Conservation (phyloP, 805 yeast genomes). For the Kodamaea hsintzibuensis region DNA sequence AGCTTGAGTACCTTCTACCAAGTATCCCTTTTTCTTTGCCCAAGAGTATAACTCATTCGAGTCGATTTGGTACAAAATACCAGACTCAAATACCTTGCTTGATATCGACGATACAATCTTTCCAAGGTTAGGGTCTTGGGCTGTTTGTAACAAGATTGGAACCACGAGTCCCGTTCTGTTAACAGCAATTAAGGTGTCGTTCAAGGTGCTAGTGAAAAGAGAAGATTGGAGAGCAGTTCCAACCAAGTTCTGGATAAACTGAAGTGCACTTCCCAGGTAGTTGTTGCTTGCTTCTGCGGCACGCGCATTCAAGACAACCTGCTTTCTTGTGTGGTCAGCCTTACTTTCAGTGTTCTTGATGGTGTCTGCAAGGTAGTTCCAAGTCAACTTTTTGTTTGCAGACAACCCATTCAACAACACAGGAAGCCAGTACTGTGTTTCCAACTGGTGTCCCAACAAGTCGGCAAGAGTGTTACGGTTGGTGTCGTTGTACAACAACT, state of each 20-base stretch:
- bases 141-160: constrained; percentile 26
- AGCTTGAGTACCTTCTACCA: constrained; percentile 26
- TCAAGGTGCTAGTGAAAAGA: constrained; percentile 16
- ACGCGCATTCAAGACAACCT: constrained; percentile 11
- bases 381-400: constrained; percentile 28
- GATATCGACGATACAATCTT: constrained; percentile 23
- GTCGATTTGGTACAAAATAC: constrained; percentile 34
- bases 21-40: constrained; percentile 22
- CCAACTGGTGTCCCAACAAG: constrained; percentile 27
- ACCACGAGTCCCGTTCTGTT: constrained; percentile 31
- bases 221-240: constrained; percentile 9
- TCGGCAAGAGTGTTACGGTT: constrained; percentile 28
- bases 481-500: constrained; percentile 30
- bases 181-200: constrained; percentile 29
- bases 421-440: constrained; percentile 30
- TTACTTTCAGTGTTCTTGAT: constrained; percentile 30
- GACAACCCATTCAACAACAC: constrained; percentile 34
- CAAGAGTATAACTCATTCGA: constrained; percentile 21
- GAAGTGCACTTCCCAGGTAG: constrained; percentile 30
- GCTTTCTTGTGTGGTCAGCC: constrained; percentile 20
- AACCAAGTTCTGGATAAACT: constrained; percentile 32
- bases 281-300: constrained; percentile 8
- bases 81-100: constrained; percentile 31
- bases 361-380: constrained; percentile 30
- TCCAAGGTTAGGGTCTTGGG: constrained; percentile 21